Conservation (phyloP, 306 rosid species). For the Vigna nakashimae region DNA sequence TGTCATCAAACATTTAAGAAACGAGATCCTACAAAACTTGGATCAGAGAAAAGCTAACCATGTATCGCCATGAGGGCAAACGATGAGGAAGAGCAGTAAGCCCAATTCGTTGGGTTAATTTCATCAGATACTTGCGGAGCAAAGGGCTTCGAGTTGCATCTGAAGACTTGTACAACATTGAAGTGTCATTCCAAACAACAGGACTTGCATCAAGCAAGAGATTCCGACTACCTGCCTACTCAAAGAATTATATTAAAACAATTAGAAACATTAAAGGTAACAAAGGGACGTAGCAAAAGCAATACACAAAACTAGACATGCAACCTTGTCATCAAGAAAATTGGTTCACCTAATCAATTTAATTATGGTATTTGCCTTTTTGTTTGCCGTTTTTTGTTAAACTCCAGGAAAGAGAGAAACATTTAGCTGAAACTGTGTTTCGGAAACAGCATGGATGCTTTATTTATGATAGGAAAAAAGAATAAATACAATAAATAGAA, state of each 20-base stretch:
- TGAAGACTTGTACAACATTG: slow-evolving; percentile 72
- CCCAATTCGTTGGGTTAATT: slow-evolving; percentile 90
- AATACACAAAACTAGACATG: slow-evolving; percentile 22
- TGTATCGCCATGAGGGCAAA: slow-evolving; percentile 84
- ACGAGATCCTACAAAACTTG: slow-evolving; percentile 28
- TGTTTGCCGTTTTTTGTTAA: background rate
- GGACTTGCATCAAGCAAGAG: slow-evolving; percentile 76
- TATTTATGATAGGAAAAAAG: no score
- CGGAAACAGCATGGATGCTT: no score
- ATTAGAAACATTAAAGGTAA: slow-evolving; percentile 40
- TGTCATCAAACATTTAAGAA: slow-evolving; percentile 29
- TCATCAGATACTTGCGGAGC: slow-evolving; percentile 88
- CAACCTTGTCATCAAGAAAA: slow-evolving; percentile 20
- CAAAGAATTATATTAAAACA: slow-evolving; percentile 50
- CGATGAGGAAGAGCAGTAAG: slow-evolving; percentile 82
- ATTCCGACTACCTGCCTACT: slow-evolving; percentile 87
- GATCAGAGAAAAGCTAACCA: slow-evolving; percentile 59
- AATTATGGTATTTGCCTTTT: slow-evolving; percentile 9
- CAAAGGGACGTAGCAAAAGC: slow-evolving; percentile 9
- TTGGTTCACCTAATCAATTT: background rate
- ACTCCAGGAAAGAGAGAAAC: no score
- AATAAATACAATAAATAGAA: no score
- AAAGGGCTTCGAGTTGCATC: slow-evolving; percentile 77
- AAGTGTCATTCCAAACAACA: slow-evolving; percentile 80
- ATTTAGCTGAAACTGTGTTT: no score